phyloP scores from a whole-genome alignment of 495 filamentous ascomycete genomes.

The Neurospora tetraspora region DNA sequence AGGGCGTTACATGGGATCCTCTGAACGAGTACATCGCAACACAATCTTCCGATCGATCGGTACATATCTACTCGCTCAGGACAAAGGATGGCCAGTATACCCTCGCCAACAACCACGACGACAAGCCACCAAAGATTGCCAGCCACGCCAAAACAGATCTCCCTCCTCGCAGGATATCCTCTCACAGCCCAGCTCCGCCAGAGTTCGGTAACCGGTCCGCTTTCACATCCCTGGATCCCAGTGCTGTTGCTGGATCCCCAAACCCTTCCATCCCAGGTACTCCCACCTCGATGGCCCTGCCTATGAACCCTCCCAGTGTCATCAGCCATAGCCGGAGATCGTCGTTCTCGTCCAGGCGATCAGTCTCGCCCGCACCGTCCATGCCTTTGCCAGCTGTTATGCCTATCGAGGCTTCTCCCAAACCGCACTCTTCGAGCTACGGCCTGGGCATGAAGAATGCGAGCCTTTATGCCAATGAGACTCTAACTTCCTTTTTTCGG shows the following conservation, averaged over 20 bases:
- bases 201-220: constrained; percentile 54
- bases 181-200: constrained; percentile 84
- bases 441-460: constrained; percentile 68
- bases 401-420: constrained; percentile 80
- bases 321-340: constrained; percentile 87
- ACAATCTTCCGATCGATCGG: constrained; percentile 94
- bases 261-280: constrained; percentile 91
- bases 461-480: constrained; percentile 94
- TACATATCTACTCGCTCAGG: constrained; percentile 92
- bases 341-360: constrained; percentile 89
- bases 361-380: constrained; percentile 90
- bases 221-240: constrained; percentile 39
- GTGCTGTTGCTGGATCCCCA: constrained; percentile 63
- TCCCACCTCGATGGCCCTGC: constrained; percentile 75
- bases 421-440: constrained; percentile 47
- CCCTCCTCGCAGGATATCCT: constrained; percentile 78
- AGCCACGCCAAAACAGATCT: constrained; percentile 76
- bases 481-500: constrained; percentile 93
- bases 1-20: constrained; percentile 97
- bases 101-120: constrained; percentile 39
- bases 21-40: constrained; percentile 97
- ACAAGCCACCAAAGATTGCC: constrained; percentile 37
- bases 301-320: constrained; percentile 90
- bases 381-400: constrained; percentile 94
- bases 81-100: constrained; percentile 96